These are phyloP conservation scores for Penicillium expansum DNA, from an alignment of 2,329 filamentous ascomycete genomes.

Conservation along the genomic window DNA sequence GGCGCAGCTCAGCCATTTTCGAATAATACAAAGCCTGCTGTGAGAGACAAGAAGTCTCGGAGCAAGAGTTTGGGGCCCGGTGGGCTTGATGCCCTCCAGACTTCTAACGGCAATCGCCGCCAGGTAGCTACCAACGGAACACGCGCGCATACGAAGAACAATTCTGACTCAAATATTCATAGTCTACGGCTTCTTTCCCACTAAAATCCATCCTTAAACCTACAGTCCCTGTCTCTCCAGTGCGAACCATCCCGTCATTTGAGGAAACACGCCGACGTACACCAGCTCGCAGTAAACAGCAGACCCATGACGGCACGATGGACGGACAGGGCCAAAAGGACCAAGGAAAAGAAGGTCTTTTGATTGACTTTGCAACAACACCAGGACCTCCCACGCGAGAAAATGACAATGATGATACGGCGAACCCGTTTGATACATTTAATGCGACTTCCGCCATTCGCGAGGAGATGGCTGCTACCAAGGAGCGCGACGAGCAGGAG, in stretches of 20 bases:
- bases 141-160: slow-evolving; percentile 1
- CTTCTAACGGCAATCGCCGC: slow-evolving; percentile 71
- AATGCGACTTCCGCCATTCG: slow-evolving; percentile 41
- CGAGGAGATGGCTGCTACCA: slow-evolving; percentile 60
- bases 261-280: slow-evolving; percentile 50
- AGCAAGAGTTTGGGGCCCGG: slow-evolving; percentile 97
- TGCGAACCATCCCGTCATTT: slow-evolving; percentile 63
- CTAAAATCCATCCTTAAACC: slow-evolving; percentile 77
- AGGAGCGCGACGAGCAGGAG: slow-evolving; percentile 67
- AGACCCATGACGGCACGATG: slow-evolving; percentile 13
- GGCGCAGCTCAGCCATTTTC: slow-evolving; percentile 43
- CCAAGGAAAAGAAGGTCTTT: slow-evolving; percentile 31
- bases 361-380: slow-evolving; percentile 47
- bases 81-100: slow-evolving; percentile 76
- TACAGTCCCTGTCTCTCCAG: slow-evolving; percentile 63
- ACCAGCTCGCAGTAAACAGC: slow-evolving; percentile 33
- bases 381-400: slow-evolving; percentile 32
- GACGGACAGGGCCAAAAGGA: slow-evolving; percentile 12
- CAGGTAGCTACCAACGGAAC: slow-evolving; percentile 59
- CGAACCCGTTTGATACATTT: slow-evolving; percentile 50
- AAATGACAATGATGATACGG: slow-evolving; percentile 42
- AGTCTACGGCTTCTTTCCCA: slow-evolving; percentile 42
- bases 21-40: slow-evolving; percentile 37
- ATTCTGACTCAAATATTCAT: slow-evolving; percentile 21
- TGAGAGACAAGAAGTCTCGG: slow-evolving; percentile 64